phyloP scores from a whole-genome alignment of 257 asterid species.

The Solanum bukasovii region DNA sequence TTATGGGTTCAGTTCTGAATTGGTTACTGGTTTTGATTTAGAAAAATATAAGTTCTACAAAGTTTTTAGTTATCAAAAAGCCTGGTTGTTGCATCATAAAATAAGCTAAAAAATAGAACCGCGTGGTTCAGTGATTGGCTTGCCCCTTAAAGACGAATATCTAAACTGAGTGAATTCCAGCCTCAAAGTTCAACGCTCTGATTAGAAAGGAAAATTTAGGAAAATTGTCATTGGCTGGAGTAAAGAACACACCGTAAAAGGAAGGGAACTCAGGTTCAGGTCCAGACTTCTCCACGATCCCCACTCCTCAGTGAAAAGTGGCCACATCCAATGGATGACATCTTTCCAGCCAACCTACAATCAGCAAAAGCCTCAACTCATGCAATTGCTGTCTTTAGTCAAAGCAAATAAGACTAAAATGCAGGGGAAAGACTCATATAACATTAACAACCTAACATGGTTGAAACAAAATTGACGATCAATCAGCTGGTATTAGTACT shows the following conservation, averaged over 20 bases:
- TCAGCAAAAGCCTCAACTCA: not conserved
- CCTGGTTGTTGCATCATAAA: not conserved
- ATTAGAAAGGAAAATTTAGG: not conserved
- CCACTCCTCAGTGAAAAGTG: conserved; percentile 88
- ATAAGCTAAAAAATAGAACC: not conserved
- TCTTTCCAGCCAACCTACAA: conserved; percentile 86
- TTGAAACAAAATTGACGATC: not conserved
- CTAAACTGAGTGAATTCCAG: not conserved
- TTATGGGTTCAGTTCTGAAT: not conserved
- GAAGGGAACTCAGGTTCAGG: conserved; percentile 69
- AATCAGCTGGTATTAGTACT: not conserved
- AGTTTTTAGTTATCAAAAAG: not conserved
- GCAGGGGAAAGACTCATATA: not conserved
- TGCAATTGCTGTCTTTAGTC: not conserved
- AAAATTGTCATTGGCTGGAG: conserved; percentile 7
- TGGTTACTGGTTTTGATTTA: not conserved
- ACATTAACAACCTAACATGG: not conserved
- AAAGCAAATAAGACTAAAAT: not conserved
- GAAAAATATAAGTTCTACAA: not conserved
- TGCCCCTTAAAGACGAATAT: not conserved
- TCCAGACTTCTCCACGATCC: conserved; percentile 84
- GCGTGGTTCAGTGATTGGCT: not conserved
- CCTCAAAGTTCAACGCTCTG: not conserved
- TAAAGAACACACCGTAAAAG: conserved; percentile 60
- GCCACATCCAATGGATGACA: conserved; percentile 98